phyloP scores from a whole-genome alignment of 352 stramenopile genomes.

The Phytophthora boehmeriae region DNA sequence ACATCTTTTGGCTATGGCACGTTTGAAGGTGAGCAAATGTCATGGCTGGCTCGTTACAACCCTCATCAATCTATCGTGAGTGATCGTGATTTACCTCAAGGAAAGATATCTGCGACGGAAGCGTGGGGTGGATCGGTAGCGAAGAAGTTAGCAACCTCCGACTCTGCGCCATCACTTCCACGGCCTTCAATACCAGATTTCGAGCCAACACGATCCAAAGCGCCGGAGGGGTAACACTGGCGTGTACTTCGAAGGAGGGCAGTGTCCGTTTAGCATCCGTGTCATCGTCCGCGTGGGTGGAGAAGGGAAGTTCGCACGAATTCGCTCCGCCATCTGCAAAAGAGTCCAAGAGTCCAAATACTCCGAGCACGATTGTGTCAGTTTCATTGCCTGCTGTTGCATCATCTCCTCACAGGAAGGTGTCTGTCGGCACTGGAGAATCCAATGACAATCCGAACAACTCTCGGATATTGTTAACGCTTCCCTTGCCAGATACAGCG shows the following conservation, averaged over 20 bases:
- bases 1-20: conserved; percentile 11
- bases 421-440: not conserved
- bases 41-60: conserved; percentile 4
- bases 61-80: not conserved
- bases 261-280: too few species aligned
- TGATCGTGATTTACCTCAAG: not conserved
- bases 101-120: conserved; percentile 15
- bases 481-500: conserved; percentile 3
- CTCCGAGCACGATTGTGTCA: not conserved
- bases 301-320: too few species aligned
- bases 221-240: not conserved
- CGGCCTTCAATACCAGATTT: not conserved
- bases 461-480: not conserved
- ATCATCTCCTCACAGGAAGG: conserved; percentile 1
- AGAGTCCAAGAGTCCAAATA: not conserved
- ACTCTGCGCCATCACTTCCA: not conserved
- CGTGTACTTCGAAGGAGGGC: not conserved
- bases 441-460: not conserved
- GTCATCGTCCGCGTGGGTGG: too few species aligned
- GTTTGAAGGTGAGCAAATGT: conserved; percentile 25
- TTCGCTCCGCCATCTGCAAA: too few species aligned
- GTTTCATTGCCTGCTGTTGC: not conserved
- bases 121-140: conserved; percentile 26
- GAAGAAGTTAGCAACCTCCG: not conserved
- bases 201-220: not conserved